phyloP scores from a whole-genome alignment of 2,329 filamentous ascomycete species.

The Pseudocercospora fijiensis region DNA sequence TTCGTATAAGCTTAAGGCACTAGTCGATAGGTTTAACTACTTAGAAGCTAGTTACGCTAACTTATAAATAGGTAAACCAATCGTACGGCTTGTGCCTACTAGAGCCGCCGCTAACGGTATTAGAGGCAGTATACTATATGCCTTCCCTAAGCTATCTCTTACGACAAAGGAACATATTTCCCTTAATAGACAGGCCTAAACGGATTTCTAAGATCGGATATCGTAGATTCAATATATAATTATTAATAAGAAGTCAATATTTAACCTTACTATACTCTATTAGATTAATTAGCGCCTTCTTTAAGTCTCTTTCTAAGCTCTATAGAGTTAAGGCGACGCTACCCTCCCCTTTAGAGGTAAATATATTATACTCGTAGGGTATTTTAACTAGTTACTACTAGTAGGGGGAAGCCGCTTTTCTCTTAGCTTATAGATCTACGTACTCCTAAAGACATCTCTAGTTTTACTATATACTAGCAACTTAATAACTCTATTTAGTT shows the following conservation, averaged over 20 bases:
- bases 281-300: too few species aligned
- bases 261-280: not conserved
- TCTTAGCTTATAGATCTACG: not conserved
- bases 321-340: not conserved
- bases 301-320: too few species aligned
- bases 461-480: not conserved
- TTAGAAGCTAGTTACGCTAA: too few species aligned
- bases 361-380: not conserved
- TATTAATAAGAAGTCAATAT: not conserved
- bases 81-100: too few species aligned
- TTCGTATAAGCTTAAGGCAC: not conserved
- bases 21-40: not conserved
- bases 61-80: too few species aligned
- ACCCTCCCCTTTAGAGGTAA: not conserved
- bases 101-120: not conserved
- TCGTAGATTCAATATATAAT: not conserved
- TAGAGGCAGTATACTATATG: too few species aligned
- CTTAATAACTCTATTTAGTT: not conserved
- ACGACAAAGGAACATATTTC: not conserved
- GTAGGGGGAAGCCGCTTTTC: not conserved
- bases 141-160: too few species aligned
- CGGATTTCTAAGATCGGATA: not conserved
- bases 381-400: not conserved
- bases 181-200: not conserved
- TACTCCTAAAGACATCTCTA: not conserved